Percentiles rank a stretch among this genome's conserved stretches.
phyloP scores from a whole-genome alignment of 768 basidiomycete genomes.

The Clavulina sp. region DNA sequence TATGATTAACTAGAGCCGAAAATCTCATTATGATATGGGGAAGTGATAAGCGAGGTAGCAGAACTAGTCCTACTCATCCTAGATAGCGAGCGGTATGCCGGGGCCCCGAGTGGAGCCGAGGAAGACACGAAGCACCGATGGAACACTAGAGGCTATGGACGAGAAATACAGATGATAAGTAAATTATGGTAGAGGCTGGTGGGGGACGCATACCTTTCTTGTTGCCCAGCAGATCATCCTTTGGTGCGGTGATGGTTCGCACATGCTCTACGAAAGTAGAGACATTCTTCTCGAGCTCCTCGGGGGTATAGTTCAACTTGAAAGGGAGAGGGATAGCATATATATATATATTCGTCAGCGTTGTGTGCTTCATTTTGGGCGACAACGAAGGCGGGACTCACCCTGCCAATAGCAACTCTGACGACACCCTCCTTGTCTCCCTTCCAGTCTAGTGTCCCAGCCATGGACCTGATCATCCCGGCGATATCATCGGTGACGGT shows the following conservation, averaged over 20 bases:
- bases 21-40: too few species aligned
- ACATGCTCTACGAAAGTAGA: constrained; percentile 59
- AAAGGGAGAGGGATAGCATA: background rate
- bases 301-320: constrained; percentile 55
- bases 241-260: constrained; percentile 42
- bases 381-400: constrained; percentile 19
- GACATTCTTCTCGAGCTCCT: constrained; percentile 64
- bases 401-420: constrained; percentile 62
- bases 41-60: too few species aligned
- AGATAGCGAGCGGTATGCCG: constrained; percentile 59
- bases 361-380: background rate
- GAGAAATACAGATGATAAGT: background rate
- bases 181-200: background rate
- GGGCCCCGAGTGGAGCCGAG: constrained; percentile 78
- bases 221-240: constrained; percentile 37
- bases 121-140: constrained; percentile 60
- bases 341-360: too few species aligned
- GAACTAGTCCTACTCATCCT: background rate
- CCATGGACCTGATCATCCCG: constrained; percentile 60
- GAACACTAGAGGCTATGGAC: constrained; percentile 19
- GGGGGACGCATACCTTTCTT: constrained; percentile 23
- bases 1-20: too few species aligned
- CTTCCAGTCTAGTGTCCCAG: constrained; percentile 82
- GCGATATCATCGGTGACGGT: constrained; percentile 84
- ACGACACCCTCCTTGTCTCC: constrained; percentile 78